These are phyloP conservation scores for Clarkia xantiana DNA, from an alignment of 345 rosid species.

Conservation along the genomic window DNA sequence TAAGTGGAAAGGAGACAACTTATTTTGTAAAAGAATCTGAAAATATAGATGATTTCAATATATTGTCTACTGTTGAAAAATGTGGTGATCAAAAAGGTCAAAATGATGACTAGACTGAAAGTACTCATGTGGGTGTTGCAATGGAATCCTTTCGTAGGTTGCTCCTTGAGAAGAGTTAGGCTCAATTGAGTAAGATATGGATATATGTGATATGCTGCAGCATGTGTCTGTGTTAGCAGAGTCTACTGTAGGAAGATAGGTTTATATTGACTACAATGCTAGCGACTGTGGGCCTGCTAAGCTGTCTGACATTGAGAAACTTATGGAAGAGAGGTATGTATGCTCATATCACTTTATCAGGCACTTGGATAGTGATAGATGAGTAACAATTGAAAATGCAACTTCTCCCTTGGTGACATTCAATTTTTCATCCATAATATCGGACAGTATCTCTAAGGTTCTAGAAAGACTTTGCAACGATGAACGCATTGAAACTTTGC, in stretches of 20 bases:
- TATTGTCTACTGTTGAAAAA: slow-evolving; percentile 27
- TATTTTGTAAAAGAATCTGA: slow-evolving; percentile 41
- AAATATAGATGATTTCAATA: slow-evolving; percentile 27
- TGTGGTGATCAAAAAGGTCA: slow-evolving; percentile 23
- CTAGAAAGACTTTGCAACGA: slow-evolving; percentile 52
- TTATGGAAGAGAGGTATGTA: slow-evolving; percentile 69
- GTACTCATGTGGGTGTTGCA: slow-evolving; percentile 22
- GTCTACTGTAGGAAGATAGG: slow-evolving; percentile 66
- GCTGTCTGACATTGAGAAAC: slow-evolving; percentile 60
- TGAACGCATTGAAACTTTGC: slow-evolving; percentile 50
- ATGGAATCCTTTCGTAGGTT: slow-evolving; percentile 29
- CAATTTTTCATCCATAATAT: slow-evolving; percentile 38
- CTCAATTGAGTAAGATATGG: slow-evolving; percentile 99
- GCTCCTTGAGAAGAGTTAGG: slow-evolving; percentile 51
- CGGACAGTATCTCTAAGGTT: slow-evolving; percentile 36
- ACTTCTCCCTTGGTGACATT: slow-evolving; percentile 58
- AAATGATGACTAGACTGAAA: slow-evolving; percentile 35
- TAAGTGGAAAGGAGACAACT: slow-evolving; percentile 26
- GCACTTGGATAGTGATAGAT: slow-evolving; percentile 70
- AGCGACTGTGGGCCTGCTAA: slow-evolving; percentile 73
- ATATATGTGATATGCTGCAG: slow-evolving; percentile 89
- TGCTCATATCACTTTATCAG: slow-evolving; percentile 81
- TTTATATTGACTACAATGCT: slow-evolving; percentile 84
- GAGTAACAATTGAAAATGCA: slow-evolving; percentile 95
- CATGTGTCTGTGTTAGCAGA: slow-evolving; percentile 51